These are phyloP conservation scores for Nakaseomyces glabratus DNA, from an alignment of 1,139 yeast genomes.

Conservation along the genomic window DNA sequence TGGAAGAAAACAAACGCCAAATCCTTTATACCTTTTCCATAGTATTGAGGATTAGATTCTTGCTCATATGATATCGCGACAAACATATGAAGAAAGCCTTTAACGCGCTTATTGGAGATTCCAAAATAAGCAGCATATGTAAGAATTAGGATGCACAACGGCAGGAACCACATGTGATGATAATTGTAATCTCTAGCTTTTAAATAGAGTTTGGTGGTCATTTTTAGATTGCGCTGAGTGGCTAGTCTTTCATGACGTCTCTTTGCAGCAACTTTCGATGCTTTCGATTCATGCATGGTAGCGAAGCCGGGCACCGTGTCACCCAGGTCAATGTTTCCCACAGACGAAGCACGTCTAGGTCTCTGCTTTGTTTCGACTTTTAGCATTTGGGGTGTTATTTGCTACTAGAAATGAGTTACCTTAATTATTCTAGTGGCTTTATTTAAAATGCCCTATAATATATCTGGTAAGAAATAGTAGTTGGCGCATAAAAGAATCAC, in stretches of 20 bases:
- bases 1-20: slow-evolving; percentile 66
- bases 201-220: slow-evolving; percentile 40
- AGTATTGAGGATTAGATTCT: slow-evolving; percentile 32
- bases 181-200: slow-evolving; percentile 53
- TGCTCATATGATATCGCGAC: slow-evolving; percentile 60
- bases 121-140: slow-evolving; percentile 37
- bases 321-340: slow-evolving; percentile 25
- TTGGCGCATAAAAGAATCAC: too few relatives aligned
- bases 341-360: slow-evolving; percentile 25
- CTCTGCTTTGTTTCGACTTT: slow-evolving; percentile 13
- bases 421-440: too few relatives aligned
- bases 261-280: slow-evolving; percentile 21
- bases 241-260: slow-evolving; percentile 20
- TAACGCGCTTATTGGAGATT: slow-evolving; percentile 42
- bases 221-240: slow-evolving; percentile 19
- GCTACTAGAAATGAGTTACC: too few relatives aligned
- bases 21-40: slow-evolving; percentile 80
- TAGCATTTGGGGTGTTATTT: too few relatives aligned
- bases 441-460: too few relatives aligned
- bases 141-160: slow-evolving; percentile 40
- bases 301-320: slow-evolving; percentile 24
- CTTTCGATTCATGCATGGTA: slow-evolving; percentile 21
- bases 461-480: too few relatives aligned
- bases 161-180: slow-evolving; percentile 71
- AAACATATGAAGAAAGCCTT: slow-evolving; percentile 55